Evolutionary conservation across 2,329 filamentous ascomycete species (phyloP).

Genomic region (Pseudocercospora macadamiae): DNA sequence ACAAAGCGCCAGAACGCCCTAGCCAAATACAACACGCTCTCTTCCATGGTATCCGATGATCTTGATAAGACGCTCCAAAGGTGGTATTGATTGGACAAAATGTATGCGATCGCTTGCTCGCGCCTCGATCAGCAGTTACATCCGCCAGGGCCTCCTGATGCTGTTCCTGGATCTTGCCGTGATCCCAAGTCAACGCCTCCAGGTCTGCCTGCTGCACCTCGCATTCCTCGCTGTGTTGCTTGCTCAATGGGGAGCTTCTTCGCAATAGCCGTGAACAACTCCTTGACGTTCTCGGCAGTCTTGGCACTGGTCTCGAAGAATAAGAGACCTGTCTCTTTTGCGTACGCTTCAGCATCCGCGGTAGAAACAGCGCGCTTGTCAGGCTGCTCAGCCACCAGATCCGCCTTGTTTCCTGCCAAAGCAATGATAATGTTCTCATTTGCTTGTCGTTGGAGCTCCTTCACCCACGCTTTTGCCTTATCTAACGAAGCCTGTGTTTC

Average conservation of each 20-base stretch:
- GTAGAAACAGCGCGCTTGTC: slow-evolving; percentile 92
- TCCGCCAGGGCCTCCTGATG: slow-evolving; percentile 57
- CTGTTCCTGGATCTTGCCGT: slow-evolving; percentile 63
- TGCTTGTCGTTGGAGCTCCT: slow-evolving; percentile 96
- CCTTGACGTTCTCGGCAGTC: slow-evolving; percentile 92
- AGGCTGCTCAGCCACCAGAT: slow-evolving; percentile 90
- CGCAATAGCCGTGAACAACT: slow-evolving; percentile 95
- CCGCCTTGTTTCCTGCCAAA: slow-evolving; percentile 95
- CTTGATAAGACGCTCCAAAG: neutral
- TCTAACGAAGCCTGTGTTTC: slow-evolving; percentile 80
- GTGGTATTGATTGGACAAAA: neutral
- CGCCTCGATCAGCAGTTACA: slow-evolving; percentile 62
- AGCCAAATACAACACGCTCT: slow-evolving; percentile 11
- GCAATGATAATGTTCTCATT: slow-evolving; percentile 99
- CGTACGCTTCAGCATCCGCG: slow-evolving; percentile 92
- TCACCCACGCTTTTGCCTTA: slow-evolving; percentile 99
- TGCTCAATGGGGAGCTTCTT: slow-evolving; percentile 98
- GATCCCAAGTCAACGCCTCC: slow-evolving; percentile 69
- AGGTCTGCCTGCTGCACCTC: slow-evolving; percentile 60
- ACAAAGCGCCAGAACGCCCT: slow-evolving; percentile 6
- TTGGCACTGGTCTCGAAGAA: slow-evolving; percentile 99
- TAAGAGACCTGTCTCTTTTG: slow-evolving; percentile 87
- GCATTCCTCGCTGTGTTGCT: slow-evolving; percentile 84
- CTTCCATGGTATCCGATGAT: slow-evolving; percentile 6
- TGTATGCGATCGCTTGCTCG: neutral